Evolutionary conservation across 2,329 filamentous ascomycete genomes (phyloP).

Genomic region (Nemania sp.): DNA sequence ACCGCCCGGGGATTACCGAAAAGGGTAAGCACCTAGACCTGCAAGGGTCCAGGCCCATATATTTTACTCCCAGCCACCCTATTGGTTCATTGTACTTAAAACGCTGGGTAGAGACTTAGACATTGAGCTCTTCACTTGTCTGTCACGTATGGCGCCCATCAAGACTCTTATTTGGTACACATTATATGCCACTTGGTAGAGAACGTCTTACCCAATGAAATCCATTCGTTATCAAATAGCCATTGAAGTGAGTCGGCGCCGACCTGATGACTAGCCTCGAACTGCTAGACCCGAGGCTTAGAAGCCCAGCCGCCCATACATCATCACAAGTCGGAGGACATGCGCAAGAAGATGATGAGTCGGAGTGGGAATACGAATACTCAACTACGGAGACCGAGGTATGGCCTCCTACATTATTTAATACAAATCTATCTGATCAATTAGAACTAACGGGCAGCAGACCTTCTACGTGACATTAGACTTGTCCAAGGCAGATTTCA

Average conservation of each 20-base stretch:
- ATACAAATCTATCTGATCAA: not conserved
- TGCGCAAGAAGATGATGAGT: constrained; percentile 52
- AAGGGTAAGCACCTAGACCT: constrained; percentile 29
- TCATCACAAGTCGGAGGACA: constrained; percentile 1
- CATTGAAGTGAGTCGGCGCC: constrained; percentile 25
- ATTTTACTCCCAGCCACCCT: no score
- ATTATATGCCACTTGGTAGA: not conserved
- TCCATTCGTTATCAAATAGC: constrained; percentile 2
- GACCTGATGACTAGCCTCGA: constrained; percentile 35
- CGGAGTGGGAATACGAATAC: constrained; percentile 70
- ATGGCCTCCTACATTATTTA: constrained; percentile 3
- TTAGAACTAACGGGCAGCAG: constrained; percentile 41
- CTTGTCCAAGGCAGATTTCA: constrained; percentile 63
- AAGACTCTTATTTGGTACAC: not conserved
- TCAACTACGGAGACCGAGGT: constrained; percentile 66
- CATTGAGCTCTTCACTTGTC: not conserved
- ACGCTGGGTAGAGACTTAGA: no score
- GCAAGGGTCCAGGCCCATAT: not conserved
- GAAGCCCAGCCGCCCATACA: constrained; percentile 11
- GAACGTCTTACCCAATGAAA: constrained; percentile 29
- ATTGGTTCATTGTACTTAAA: no score
- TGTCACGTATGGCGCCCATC: constrained; percentile 10
- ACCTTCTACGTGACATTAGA: constrained; percentile 68
- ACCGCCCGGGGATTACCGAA: constrained; percentile 31
- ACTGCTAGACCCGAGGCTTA: constrained; percentile 25